phyloP scores from a whole-genome alignment of 2,329 filamentous ascomycete species.

The Emergomyces orientalis region DNA sequence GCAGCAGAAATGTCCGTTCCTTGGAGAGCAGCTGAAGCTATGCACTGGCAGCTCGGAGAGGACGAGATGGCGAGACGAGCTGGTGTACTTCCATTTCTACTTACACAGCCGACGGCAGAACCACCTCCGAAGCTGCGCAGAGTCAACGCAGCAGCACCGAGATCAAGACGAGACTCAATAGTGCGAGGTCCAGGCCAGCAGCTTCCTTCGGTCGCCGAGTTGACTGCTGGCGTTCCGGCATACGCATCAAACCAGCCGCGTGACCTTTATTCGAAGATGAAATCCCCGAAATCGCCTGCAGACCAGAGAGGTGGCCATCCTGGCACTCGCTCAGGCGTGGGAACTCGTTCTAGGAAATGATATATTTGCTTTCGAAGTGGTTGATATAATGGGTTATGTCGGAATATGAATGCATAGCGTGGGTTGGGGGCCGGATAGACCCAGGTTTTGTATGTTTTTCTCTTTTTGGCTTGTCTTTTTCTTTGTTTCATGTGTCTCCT shows the following conservation, averaged over 20 bases:
- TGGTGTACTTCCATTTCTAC: slow-evolving; percentile 68
- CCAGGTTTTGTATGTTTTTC: neutral
- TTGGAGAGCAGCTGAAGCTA: slow-evolving; percentile 90
- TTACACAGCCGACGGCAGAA: slow-evolving; percentile 51
- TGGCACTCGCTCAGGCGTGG: slow-evolving; percentile 25
- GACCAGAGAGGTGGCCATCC: slow-evolving; percentile 24
- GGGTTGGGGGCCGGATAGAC: slow-evolving; percentile 26
- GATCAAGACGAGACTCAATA: slow-evolving; percentile 33
- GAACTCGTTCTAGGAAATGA: slow-evolving; percentile 25
- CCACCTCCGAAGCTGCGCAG: slow-evolving; percentile 32
- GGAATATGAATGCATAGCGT: slow-evolving; percentile 29
- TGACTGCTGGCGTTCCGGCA: slow-evolving; percentile 40
- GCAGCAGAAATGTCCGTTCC: slow-evolving; percentile 91
- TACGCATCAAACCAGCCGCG: slow-evolving; percentile 33
- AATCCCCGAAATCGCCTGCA: slow-evolving; percentile 19
- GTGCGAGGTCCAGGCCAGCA: slow-evolving; percentile 25
- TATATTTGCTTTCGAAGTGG: slow-evolving; percentile 8
- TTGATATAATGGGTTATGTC: neutral
- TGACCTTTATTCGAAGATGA: slow-evolving; percentile 24
- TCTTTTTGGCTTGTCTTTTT: neutral
- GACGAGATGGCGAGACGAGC: slow-evolving; percentile 70
- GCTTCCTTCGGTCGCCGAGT: slow-evolving; percentile 39
- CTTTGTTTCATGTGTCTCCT: slow-evolving; percentile 9
- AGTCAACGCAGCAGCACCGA: slow-evolving; percentile 31
- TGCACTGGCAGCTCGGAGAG: slow-evolving; percentile 96